phyloP scores from a whole-genome alignment of 768 basidiomycete species.

The Grammothele lineata region DNA sequence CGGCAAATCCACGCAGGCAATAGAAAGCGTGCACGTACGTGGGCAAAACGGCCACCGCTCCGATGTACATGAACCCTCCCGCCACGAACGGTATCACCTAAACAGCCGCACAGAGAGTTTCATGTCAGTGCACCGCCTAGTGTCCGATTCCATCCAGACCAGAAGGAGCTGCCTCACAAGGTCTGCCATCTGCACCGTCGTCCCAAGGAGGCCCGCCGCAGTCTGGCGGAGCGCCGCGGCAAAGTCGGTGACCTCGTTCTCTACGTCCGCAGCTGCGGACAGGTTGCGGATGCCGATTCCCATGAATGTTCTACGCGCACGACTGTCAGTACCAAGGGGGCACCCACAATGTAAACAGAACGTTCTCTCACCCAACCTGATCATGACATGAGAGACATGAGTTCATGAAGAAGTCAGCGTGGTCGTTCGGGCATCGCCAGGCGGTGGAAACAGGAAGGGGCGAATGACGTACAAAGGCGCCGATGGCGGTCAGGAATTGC shows the following conservation, averaged over 20 bases:
- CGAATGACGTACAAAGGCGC: constrained; percentile 76
- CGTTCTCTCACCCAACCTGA: constrained; percentile 18
- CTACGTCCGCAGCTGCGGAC: constrained; percentile 44
- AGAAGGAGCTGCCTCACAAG: no score
- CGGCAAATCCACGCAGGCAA: constrained; percentile 5
- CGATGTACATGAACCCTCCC: constrained; percentile 91
- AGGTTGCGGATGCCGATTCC: constrained; percentile 82
- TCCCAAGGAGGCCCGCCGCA: constrained; percentile 77
- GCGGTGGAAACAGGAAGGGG: neutral
- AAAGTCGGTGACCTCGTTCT: constrained; percentile 48
- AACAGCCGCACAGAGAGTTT: constrained; percentile 5
- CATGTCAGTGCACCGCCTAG: no score
- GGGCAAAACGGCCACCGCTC: constrained; percentile 86
- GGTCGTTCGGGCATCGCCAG: neutral
- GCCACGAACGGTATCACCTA: constrained; percentile 89
- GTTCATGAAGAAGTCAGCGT: neutral
- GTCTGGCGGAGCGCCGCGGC: constrained; percentile 74
- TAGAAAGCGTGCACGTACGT: constrained; percentile 54
- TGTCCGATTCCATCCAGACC: no score
- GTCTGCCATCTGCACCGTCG: constrained; percentile 74
- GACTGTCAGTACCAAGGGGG: neutral
- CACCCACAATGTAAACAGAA: neutral
- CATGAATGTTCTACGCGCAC: constrained; percentile 75
- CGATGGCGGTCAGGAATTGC: constrained; percentile 88
- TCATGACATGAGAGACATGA: constrained; percentile 5